Base-by-base conservation (phyloP, 257 asterid species). In the Solanum chiquidenum region DNA sequence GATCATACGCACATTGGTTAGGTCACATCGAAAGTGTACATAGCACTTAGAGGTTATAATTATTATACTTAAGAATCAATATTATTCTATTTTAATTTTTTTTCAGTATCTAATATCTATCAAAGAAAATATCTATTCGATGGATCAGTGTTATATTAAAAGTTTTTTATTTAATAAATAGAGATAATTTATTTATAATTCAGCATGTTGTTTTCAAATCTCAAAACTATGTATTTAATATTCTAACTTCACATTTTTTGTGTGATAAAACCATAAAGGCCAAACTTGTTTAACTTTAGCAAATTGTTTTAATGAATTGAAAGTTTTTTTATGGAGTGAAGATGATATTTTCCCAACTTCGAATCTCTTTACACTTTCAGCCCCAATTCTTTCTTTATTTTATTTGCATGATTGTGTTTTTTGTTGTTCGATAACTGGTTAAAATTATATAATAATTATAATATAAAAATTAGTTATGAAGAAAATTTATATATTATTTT, bases 341-440 rank as follows among this genome's bases (percentile, higher is more conserved):
- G 92, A 92, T 86, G 98, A 95, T 95, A 40, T 69, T 66, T 82
- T 90, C 97, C 95, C 93, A 94, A 92, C 87, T 46, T 46, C 20
- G 76, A 25, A 60, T 86, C 74, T 86, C 75, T 91, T 89, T 89
- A 88, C 90, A 90, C 89, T 89, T 2, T 13, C 21, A 29, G 1
- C 12, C 6, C 0, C 5, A 71, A 71, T 14, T 71, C 42, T 69
- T 69, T 12, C 3, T 29, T 69, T 12, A 66, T 25, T 69, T 69
- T 29, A 68, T 69, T 69, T 31, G 12, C 5, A 27, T 64, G 9
- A 68, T 68, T 29, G 11, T 3, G 37, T 64, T 64, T 25, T 44
- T 64, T n/a, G 7, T 62, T 0, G 16, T n/a, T 62, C 13, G 14
- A 27, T 9, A 64, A 12, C 0, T 6, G 2, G 4, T 64, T 64